phyloP scores from a whole-genome alignment of 106 monocot genomes.

The Dendrobium catenatum region DNA sequence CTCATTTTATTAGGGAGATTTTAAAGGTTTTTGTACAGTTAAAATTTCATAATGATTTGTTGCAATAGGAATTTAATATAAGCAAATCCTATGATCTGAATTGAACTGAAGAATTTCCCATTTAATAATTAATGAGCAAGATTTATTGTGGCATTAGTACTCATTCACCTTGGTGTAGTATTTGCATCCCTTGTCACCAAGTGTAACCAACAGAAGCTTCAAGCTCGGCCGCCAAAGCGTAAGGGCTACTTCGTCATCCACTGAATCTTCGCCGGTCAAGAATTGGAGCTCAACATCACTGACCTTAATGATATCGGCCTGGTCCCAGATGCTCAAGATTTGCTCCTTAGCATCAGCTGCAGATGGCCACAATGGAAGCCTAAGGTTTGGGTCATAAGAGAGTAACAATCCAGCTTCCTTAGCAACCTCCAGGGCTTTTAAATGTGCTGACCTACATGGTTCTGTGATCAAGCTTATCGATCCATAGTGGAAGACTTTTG shows the following conservation, averaged over 20 bases:
- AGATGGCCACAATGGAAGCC: conserved; percentile 48
- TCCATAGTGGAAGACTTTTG: conserved; percentile 53
- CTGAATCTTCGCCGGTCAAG: conserved; percentile 9
- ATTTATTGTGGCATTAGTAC: too few relatives aligned
- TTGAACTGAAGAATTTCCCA: background rate
- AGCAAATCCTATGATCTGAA: too few relatives aligned
- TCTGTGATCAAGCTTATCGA: conserved; percentile 61
- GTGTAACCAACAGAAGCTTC: conserved; percentile 25
- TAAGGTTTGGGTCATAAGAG: conserved; percentile 54
- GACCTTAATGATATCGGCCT: conserved; percentile 52
- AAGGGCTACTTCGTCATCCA: conserved; percentile 13
- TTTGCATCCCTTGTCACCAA: conserved; percentile 11
- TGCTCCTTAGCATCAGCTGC: conserved; percentile 38
- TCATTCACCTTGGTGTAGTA: conserved; percentile 22
- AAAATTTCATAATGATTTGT: too few relatives aligned
- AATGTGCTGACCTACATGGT: conserved; percentile 45
- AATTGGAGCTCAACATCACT: conserved; percentile 19
- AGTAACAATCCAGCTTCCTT: conserved; percentile 38
- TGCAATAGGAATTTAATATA: too few relatives aligned
- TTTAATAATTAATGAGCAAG: background rate
- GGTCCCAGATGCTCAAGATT: conserved; percentile 53
- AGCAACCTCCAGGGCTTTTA: conserved; percentile 33
- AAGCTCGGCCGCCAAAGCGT: conserved; percentile 9
- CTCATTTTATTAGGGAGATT: too few relatives aligned
- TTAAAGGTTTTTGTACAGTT: too few relatives aligned